phyloP scores from a whole-genome alignment of 345 rosid genomes.

The Excoecaria agallocha region DNA sequence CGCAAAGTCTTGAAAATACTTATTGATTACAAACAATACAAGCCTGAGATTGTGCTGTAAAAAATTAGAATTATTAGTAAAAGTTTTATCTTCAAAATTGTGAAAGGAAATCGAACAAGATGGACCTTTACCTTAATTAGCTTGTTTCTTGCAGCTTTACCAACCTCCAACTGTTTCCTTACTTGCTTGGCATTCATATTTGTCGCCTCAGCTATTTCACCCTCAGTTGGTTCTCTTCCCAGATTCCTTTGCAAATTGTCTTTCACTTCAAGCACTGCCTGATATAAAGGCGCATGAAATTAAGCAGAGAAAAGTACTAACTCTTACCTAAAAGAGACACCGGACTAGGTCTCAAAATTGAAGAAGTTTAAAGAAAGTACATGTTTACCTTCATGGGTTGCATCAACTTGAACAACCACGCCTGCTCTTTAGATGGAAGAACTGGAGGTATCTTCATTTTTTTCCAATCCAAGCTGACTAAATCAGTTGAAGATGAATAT shows the following conservation, averaged over 20 bases:
- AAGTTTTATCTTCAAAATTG: neutral
- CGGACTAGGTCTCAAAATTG: neutral
- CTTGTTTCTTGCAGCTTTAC: slow-evolving; percentile 86
- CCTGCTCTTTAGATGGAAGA: slow-evolving; percentile 69
- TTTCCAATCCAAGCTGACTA: slow-evolving; percentile 87
- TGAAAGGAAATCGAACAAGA: slow-evolving; percentile 1
- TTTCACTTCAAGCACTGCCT: neutral
- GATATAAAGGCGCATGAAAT: slow-evolving; percentile 6
- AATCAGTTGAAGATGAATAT: slow-evolving; percentile 66
- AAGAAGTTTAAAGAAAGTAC: neutral
- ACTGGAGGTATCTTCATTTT: slow-evolving; percentile 96
- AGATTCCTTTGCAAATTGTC: slow-evolving; percentile 14
- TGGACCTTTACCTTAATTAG: slow-evolving; percentile 62
- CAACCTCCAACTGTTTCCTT: slow-evolving; percentile 54
- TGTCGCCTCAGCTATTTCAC: slow-evolving; percentile 60
- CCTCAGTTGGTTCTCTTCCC: slow-evolving; percentile 65
- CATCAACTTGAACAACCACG: slow-evolving; percentile 90
- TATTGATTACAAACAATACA: slow-evolving; percentile 79
- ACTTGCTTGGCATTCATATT: slow-evolving; percentile 46
- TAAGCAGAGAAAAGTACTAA: slow-evolving; percentile 25
- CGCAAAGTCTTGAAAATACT: slow-evolving; percentile 78
- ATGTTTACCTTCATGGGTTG: slow-evolving; percentile 83
- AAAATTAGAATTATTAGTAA: neutral
- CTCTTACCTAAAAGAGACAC: neutral
- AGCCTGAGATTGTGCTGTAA: slow-evolving; percentile 97